These are phyloP conservation scores for Serendipita sp. DNA, from an alignment of 768 basidiomycete species.

Conservation along the genomic window DNA sequence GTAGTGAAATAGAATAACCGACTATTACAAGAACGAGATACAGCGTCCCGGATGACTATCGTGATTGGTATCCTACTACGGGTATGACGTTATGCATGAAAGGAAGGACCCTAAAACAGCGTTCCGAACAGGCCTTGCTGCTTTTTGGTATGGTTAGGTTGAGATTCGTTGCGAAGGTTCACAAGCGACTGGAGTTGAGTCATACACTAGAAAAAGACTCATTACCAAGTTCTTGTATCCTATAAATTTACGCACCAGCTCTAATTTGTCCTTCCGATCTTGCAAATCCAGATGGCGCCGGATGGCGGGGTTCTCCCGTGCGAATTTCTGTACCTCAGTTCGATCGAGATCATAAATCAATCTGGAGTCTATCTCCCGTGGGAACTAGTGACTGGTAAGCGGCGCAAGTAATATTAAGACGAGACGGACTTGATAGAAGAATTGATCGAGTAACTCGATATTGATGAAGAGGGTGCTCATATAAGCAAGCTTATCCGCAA, in stretches of 20 bases:
- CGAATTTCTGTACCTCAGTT: constrained; percentile 76
- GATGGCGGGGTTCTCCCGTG: constrained; percentile 86
- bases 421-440: constrained; percentile 79
- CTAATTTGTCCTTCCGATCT: constrained; percentile 92
- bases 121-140: constrained; percentile 58
- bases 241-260: constrained; percentile 42
- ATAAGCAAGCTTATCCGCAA: constrained; percentile 90
- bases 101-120: constrained; percentile 33
- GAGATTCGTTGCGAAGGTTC: constrained; percentile 68
- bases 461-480: constrained; percentile 98
- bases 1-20: background rate
- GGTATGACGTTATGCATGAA: constrained; percentile 1
- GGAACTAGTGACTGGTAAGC: constrained; percentile 44
- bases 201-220: constrained; percentile 47
- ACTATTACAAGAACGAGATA: constrained; percentile 1
- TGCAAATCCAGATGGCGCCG: constrained; percentile 81
- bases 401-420: background rate
- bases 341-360: constrained; percentile 87
- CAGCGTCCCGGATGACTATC: constrained; percentile 6
- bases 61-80: constrained; percentile 2
- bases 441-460: constrained; percentile 93
- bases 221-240: background rate
- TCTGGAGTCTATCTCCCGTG: constrained; percentile 89
- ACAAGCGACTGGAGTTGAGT: constrained; percentile 86
- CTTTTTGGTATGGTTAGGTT: constrained; percentile 53